Conservation (phyloP, 225 moss, liverwort and hornwort species). For the Pseudoscleropodium purum region DNA sequence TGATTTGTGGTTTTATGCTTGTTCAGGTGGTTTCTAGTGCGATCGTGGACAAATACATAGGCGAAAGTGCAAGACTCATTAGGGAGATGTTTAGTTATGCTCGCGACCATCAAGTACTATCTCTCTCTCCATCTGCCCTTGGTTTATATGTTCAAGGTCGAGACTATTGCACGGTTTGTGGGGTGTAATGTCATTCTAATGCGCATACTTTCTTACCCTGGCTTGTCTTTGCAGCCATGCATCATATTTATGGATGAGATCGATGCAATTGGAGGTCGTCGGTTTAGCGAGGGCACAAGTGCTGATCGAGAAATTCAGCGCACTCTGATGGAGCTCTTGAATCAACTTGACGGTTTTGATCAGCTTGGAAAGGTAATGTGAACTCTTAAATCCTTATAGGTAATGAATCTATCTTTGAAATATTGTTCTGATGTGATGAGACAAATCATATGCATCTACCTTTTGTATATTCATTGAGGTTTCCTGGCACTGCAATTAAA, state of each 20-base stretch:
- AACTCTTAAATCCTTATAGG: background rate
- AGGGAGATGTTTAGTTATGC: slow-evolving; percentile 99
- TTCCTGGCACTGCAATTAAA: background rate
- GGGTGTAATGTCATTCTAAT: background rate
- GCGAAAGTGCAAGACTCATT: slow-evolving; percentile 95
- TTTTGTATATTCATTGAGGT: background rate
- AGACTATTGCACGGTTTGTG: background rate
- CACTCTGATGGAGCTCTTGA: slow-evolving; percentile 96
- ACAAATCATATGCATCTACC: background rate
- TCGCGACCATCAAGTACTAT: slow-evolving; percentile 84
- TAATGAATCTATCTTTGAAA: background rate
- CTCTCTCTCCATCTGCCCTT: background rate
- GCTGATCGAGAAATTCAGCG: slow-evolving; percentile 98
- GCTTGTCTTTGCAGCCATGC: slow-evolving; percentile 53
- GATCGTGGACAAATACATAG: slow-evolving; percentile 98
- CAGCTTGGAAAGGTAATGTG: slow-evolving; percentile 82
- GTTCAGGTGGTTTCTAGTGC: slow-evolving; percentile 93
- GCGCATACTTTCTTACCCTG: background rate
- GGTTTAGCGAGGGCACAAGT: slow-evolving; percentile 97
- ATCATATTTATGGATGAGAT: slow-evolving; percentile 99
- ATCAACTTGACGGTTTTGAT: slow-evolving; percentile 95
- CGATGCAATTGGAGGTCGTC: slow-evolving; percentile 91
- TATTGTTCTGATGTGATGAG: background rate
- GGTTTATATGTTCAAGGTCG: background rate
- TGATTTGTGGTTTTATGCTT: background rate